phyloP scores from a whole-genome alignment of 2,329 filamentous ascomycete species.

The Hortaea werneckii region DNA sequence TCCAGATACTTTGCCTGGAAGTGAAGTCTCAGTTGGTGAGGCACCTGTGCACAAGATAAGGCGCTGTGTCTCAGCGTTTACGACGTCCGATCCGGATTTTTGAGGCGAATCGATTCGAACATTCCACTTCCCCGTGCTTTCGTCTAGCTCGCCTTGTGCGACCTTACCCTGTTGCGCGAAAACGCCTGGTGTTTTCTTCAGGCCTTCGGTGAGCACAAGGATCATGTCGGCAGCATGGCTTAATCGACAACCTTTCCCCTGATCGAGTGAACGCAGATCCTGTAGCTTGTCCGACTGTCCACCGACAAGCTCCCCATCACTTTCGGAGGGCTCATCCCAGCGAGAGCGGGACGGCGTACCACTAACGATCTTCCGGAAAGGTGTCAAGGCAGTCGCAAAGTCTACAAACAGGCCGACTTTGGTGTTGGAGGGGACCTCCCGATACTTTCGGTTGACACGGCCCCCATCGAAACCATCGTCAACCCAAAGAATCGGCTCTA shows the following conservation, averaged over 20 bases:
- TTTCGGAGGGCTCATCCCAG: constrained; percentile 18
- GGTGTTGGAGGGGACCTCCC: constrained; percentile 55
- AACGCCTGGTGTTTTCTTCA: constrained; percentile 32
- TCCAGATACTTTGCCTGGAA: constrained; percentile 32
- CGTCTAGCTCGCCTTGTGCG: constrained; percentile 30
- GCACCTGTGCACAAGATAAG: constrained; percentile 52
- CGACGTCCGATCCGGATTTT: constrained; percentile 12
- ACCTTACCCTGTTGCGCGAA: constrained; percentile 31
- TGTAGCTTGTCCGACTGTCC: constrained; percentile 43
- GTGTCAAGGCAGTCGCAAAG: constrained; percentile 44
- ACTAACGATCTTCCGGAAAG: constrained; percentile 44
- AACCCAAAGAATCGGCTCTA: constrained; percentile 47
- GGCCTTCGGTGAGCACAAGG: constrained; percentile 37
- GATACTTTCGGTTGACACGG: constrained; percentile 39
- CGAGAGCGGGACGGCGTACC: constrained; percentile 28
- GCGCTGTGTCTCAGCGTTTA: constrained; percentile 23
- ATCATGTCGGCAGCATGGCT: constrained; percentile 49
- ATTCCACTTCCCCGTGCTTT: constrained; percentile 27
- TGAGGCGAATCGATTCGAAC: constrained; percentile 20
- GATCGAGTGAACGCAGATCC: constrained; percentile 43
- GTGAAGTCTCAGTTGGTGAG: constrained; percentile 34
- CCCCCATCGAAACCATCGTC: constrained; percentile 45
- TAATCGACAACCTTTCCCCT: constrained; percentile 48
- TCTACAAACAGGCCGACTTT: constrained; percentile 50
- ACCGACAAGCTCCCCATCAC: constrained; percentile 15